Evolutionary conservation across 495 filamentous ascomycete genomes (phyloP).

Genomic region (Annulohypoxylon nitens): DNA sequence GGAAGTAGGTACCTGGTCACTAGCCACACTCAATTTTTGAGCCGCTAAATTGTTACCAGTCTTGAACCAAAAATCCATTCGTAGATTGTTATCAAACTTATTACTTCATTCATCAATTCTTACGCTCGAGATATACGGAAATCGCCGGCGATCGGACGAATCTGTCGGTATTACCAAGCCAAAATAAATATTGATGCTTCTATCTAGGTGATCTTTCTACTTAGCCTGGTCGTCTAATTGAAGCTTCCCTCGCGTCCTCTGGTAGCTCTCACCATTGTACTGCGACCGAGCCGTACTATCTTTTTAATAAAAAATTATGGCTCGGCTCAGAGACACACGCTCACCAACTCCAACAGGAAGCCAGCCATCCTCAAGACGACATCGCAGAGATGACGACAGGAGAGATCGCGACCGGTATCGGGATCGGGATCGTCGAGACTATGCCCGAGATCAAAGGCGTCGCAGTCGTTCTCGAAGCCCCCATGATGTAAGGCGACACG

Average conservation of each 20-base stretch:
- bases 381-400: slow-evolving; percentile 81
- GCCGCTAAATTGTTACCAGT: background rate
- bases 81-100: background rate
- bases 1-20: background rate
- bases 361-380: slow-evolving; percentile 78
- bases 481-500: slow-evolving; percentile 69
- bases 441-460: slow-evolving; percentile 70
- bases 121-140: background rate
- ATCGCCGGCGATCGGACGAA: background rate
- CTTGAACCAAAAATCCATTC: background rate
- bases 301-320: slow-evolving; percentile 72
- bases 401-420: slow-evolving; percentile 71
- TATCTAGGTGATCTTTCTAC: slow-evolving; percentile 41
- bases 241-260: slow-evolving; percentile 50
- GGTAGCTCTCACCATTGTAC: slow-evolving; percentile 56
- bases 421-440: slow-evolving; percentile 67
- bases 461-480: slow-evolving; percentile 76
- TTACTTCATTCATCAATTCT: slow-evolving; percentile 18
- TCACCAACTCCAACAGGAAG: slow-evolving; percentile 97
- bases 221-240: slow-evolving; percentile 44
- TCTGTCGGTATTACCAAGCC: slow-evolving; percentile 4
- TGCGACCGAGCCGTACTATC: slow-evolving; percentile 53
- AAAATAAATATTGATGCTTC: slow-evolving; percentile 16
- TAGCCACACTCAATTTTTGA: slow-evolving; percentile 27
- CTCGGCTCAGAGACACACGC: slow-evolving; percentile 91